Evolutionary conservation across 2,329 filamentous ascomycete species (phyloP), one percentile per base, ranked within the genome.

Genomic region (Aschersonia sp.): DNA sequence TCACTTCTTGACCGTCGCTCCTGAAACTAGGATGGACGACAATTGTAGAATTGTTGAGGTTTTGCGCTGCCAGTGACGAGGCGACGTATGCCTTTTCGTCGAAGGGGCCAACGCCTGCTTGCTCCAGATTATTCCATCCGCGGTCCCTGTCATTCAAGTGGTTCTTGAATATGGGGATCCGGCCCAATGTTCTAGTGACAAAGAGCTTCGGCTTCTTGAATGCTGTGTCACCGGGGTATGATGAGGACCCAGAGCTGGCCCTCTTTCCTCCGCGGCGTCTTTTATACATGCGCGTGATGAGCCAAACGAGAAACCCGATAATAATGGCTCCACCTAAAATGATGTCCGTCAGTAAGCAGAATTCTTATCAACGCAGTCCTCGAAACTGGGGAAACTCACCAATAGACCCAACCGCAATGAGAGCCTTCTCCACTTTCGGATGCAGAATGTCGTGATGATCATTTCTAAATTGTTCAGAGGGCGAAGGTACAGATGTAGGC

Each of bases 271-370:
- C 32, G 53, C 53, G 41, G 10, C 47, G 50, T 42, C 48, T 48
- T 37, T 48, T 54, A 33, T 43, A 58, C n/a, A 41, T 46, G n/a
- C 66, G 63, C 60, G 66, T 72, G 5, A 68, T 55, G 30, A 73
- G 58, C 69, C 69, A 75, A 6, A 55, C 54, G 30, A 73, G 49
- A 50, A 71, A 68, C 46, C 64, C 68, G 7, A 71, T 50, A 31
- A 71, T 55, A 22, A 74, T 65, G 45, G 72, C 69, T 5, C 62
- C 64, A 31, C 67, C 72, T 57, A 31, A 9, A n/a, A 33, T 46
- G n/a, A n/a, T 14, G 22, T 5, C 10, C 30, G 43, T 49, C 40
- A 44, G 41, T 7, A 4, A 11, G 14, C 6, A 10, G 6, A 3
- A 4, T 30, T 5, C 11, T 39, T 7, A 42, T 22, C 14, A 11